Percentiles rank a stretch among this genome's conserved stretches.
Evolutionary conservation across 768 basidiomycete species (phyloP).

Genomic region (Rubroboletus pulcherrimus): DNA sequence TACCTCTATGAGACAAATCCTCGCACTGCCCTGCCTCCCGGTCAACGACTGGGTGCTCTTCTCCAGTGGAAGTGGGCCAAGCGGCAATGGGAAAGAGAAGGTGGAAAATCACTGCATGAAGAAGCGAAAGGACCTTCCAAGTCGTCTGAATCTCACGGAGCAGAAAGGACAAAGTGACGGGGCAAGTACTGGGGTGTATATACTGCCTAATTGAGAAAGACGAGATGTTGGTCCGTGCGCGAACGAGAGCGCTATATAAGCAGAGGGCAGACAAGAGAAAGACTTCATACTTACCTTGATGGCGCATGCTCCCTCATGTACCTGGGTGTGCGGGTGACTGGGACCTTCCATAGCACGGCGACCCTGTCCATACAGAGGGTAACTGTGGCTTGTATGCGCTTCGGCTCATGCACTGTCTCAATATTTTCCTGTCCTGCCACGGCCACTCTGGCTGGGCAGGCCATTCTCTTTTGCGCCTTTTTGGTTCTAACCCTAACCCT

Average conservation of each 20-base stretch:
- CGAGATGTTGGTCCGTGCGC: conserved; percentile 26
- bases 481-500: conserved; percentile 29
- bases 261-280: fast-evolving
- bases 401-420: conserved; percentile 74
- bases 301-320: conserved; percentile 50
- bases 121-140: not conserved
- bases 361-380: conserved; percentile 50
- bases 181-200: not conserved
- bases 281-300: conserved; percentile 59
- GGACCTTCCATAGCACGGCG: conserved; percentile 54
- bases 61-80: conserved; percentile 66
- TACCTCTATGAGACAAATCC: conserved; percentile 80
- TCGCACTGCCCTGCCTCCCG: conserved; percentile 56
- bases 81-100: conserved; percentile 21
- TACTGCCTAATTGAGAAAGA: not conserved
- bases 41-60: conserved; percentile 53
- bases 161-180: not conserved
- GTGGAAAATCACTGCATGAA: not conserved
- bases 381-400: conserved; percentile 48
- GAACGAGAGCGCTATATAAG: conserved; percentile 11
- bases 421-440: conserved; percentile 76
- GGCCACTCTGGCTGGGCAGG: conserved; percentile 51
- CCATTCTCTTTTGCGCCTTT: conserved; percentile 30
- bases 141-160: not conserved
- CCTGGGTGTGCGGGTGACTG: conserved; percentile 53